Evolutionary conservation across 768 basidiomycete species (phyloP).

Genomic region (Termitomyces bulborhizus): DNA sequence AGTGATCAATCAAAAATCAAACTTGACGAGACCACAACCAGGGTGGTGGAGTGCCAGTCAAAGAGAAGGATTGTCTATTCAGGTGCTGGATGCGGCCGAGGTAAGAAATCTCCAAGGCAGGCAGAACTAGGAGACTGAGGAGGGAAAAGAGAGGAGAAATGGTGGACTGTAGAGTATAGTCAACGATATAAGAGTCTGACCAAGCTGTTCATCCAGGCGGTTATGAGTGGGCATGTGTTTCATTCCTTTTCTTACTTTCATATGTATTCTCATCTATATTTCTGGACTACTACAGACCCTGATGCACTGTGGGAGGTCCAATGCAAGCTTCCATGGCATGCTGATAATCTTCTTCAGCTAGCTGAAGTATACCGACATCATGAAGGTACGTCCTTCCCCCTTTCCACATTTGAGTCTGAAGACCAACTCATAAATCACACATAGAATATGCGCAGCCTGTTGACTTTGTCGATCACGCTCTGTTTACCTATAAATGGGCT

Average conservation of each 20-base stretch:
- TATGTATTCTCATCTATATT: background rate
- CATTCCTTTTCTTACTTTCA: background rate
- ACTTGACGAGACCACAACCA: slow-evolving; percentile 69
- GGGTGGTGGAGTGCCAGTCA: slow-evolving; percentile 69
- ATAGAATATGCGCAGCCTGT: slow-evolving; percentile 76
- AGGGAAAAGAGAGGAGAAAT: slow-evolving; percentile 64
- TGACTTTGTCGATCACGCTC: too few relatives aligned
- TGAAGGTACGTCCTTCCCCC: slow-evolving; percentile 53
- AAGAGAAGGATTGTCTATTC: slow-evolving; percentile 69
- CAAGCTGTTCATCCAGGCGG: slow-evolving; percentile 72
- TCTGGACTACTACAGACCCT: slow-evolving; percentile 72
- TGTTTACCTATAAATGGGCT: too few relatives aligned
- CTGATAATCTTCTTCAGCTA: slow-evolving; percentile 83
- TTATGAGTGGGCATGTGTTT: slow-evolving; percentile 71
- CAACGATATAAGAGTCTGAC: slow-evolving; percentile 80
- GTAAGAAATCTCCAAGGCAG: slow-evolving; percentile 32
- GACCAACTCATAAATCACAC: background rate
- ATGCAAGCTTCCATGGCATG: slow-evolving; percentile 83
- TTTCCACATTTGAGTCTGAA: too few relatives aligned
- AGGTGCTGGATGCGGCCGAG: slow-evolving; percentile 53
- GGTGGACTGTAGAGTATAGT: slow-evolving; percentile 89
- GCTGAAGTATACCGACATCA: slow-evolving; percentile 82
- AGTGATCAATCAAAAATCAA: slow-evolving; percentile 43
- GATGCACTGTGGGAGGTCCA: slow-evolving; percentile 73
- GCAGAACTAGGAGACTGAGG: slow-evolving; percentile 27